phyloP scores from a whole-genome alignment of 768 basidiomycete species.

The Boletus tylopilopsis region DNA sequence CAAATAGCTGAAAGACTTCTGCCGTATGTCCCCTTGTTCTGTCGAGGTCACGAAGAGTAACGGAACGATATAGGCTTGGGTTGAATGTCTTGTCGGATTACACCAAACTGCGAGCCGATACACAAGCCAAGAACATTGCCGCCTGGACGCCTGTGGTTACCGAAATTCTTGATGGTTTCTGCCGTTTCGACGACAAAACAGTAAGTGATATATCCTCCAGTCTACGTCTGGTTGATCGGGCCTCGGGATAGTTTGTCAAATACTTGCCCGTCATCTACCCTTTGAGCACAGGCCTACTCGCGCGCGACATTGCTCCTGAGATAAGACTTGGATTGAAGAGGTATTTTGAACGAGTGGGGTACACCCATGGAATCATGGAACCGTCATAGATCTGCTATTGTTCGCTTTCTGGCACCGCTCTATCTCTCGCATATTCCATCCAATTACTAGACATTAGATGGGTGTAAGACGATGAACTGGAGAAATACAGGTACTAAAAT shows the following conservation, averaged over 20 bases:
- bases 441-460: slow-evolving; percentile 32
- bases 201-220: slow-evolving; percentile 46
- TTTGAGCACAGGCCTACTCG: slow-evolving; percentile 77
- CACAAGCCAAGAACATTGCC: slow-evolving; percentile 89
- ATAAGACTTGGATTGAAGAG: slow-evolving; percentile 75
- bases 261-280: slow-evolving; percentile 93
- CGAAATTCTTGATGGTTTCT: slow-evolving; percentile 88
- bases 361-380: slow-evolving; percentile 68
- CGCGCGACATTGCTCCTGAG: slow-evolving; percentile 78
- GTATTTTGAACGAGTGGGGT: slow-evolving; percentile 80
- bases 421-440: slow-evolving; percentile 17
- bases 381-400: slow-evolving; percentile 35
- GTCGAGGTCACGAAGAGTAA: background rate
- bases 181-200: slow-evolving; percentile 84
- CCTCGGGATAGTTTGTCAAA: slow-evolving; percentile 62
- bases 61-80: slow-evolving; percentile 56
- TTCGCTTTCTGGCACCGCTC: slow-evolving; percentile 21
- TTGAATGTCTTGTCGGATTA: slow-evolving; percentile 89
- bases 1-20: slow-evolving; percentile 73
- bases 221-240: slow-evolving; percentile 2
- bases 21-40: slow-evolving; percentile 44
- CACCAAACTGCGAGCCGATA: slow-evolving; percentile 83
- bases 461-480: slow-evolving; percentile 11
- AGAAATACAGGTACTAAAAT: slow-evolving; percentile 31
- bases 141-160: slow-evolving; percentile 99